phyloP scores from a whole-genome alignment of 306 rosid species.

The Clitoria ternatea region DNA sequence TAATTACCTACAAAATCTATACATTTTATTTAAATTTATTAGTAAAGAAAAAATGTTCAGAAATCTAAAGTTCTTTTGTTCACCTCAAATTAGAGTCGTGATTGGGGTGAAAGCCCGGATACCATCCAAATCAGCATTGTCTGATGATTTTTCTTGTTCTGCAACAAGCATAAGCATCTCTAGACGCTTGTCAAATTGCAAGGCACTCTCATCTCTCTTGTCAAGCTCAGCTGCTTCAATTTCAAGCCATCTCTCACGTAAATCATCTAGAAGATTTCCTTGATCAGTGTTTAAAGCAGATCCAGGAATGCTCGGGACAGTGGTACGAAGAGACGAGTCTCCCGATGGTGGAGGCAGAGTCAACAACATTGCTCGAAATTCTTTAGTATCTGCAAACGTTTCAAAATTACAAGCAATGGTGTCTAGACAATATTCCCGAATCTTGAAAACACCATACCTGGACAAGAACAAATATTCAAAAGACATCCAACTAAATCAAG shows the following conservation, averaged over 20 bases:
- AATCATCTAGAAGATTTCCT: slow-evolving; percentile 83
- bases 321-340: slow-evolving; percentile 85
- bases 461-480: slow-evolving; percentile 19
- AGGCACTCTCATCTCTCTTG: slow-evolving; percentile 89
- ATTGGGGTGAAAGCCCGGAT: slow-evolving; percentile 14
- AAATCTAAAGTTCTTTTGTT: slow-evolving; percentile 28
- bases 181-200: slow-evolving; percentile 82
- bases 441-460: slow-evolving; percentile 86
- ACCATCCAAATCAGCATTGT: slow-evolving; percentile 25
- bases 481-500: slow-evolving; percentile 1
- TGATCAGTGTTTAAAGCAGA: slow-evolving; percentile 65
- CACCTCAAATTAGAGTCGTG: slow-evolving; percentile 21
- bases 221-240: slow-evolving; percentile 97
- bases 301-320: slow-evolving; percentile 90
- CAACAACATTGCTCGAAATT: slow-evolving; percentile 77
- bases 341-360: slow-evolving; percentile 95
- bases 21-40: slow-evolving; percentile 1
- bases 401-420: slow-evolving; percentile 81
- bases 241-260: slow-evolving; percentile 97
- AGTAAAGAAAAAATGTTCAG: slow-evolving; percentile 22
- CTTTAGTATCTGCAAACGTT: slow-evolving; percentile 72
- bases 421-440: slow-evolving; percentile 86
- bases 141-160: slow-evolving; percentile 63
- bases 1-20: slow-evolving; percentile 1
- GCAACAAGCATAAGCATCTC: slow-evolving; percentile 87